Percentiles rank a stretch among this genome's conserved stretches.
Evolutionary conservation across 768 basidiomycete species (phyloP).

Genomic region (Hortiboletus flavorubellus): DNA sequence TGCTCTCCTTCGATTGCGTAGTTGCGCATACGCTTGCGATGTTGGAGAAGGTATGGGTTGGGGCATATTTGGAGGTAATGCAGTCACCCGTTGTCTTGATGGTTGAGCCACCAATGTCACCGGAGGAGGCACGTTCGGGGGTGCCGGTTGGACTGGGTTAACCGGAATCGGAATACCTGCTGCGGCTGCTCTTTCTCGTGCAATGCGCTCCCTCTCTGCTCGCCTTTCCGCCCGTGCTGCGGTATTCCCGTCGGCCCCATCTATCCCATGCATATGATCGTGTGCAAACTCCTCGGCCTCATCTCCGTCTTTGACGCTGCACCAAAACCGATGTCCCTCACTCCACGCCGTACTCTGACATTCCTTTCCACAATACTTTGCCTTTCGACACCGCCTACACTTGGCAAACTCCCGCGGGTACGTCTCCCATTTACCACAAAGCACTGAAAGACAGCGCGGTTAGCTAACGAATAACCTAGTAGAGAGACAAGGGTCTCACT

Average conservation of each 20-base stretch:
- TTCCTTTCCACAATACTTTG: conserved; percentile 97
- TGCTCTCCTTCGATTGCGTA: conserved; percentile 31
- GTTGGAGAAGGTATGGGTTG: conserved; percentile 22
- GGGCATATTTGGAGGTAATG: conserved; percentile 27
- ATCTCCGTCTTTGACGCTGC: conserved; percentile 60
- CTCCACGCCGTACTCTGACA: conserved; percentile 97
- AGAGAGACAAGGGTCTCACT: conserved; percentile 48
- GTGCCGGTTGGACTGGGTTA: conserved; percentile 8
- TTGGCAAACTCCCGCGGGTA: conserved; percentile 96
- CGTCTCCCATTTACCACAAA: conserved; percentile 92
- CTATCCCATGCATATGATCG: conserved; percentile 20
- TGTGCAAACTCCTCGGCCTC: conserved; percentile 36
- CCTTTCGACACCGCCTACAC: conserved; percentile 92
- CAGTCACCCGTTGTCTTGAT: conserved; percentile 26
- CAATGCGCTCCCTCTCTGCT: conserved; percentile 35
- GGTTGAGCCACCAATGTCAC: conserved; percentile 11
- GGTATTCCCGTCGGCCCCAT: conserved; percentile 12
- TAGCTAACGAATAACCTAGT: not conserved
- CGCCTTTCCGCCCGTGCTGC: conserved; percentile 33
- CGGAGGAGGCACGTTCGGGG: conserved; percentile 17
- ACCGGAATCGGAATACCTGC: conserved; percentile 12
- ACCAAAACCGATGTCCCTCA: conserved; percentile 96
- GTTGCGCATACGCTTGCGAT: conserved; percentile 15
- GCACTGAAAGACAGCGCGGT: conserved; percentile 49
- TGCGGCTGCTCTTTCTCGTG: conserved; percentile 24